Evolutionary conservation across 148 eudicot species (phyloP).

Genomic region (Rhododendron vialii): DNA sequence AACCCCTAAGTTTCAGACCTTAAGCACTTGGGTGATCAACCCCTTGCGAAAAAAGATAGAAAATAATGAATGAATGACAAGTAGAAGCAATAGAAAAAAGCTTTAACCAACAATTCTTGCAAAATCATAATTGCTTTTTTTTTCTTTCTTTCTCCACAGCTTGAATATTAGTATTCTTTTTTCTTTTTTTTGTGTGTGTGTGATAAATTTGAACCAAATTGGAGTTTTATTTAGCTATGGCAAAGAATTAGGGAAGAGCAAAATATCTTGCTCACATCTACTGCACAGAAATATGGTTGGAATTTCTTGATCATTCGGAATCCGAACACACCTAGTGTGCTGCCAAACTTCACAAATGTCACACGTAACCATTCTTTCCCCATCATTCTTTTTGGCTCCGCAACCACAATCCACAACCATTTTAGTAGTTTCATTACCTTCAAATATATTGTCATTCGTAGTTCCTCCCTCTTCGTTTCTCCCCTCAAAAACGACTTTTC

Average conservation of each 20-base stretch:
- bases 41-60: too few relatives aligned
- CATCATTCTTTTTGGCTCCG: slow-evolving; percentile 79
- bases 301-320: slow-evolving; percentile 64
- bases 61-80: too few relatives aligned
- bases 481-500: slow-evolving; percentile 49
- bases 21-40: not conserved
- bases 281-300: slow-evolving; percentile 75
- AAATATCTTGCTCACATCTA: slow-evolving; percentile 73
- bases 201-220: not conserved
- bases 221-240: slow-evolving; percentile 17
- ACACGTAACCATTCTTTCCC: slow-evolving; percentile 87
- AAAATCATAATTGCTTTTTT: not conserved
- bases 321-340: slow-evolving; percentile 74
- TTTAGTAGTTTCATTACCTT: slow-evolving; percentile 15
- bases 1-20: too few relatives aligned
- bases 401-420: slow-evolving; percentile 61
- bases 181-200: too few relatives aligned
- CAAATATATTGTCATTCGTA: slow-evolving; percentile 12
- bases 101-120: not conserved
- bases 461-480: slow-evolving; percentile 3
- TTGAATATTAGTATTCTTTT: not conserved
- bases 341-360: slow-evolving; percentile 93
- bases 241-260: slow-evolving; percentile 49
- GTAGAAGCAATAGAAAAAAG: not conserved
- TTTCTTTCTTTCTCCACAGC: not conserved